Percentiles rank a stretch among this genome's conserved stretches.
Conservation (phyloP, 257 asterid genomes). For the Mitragyna speciosa region DNA sequence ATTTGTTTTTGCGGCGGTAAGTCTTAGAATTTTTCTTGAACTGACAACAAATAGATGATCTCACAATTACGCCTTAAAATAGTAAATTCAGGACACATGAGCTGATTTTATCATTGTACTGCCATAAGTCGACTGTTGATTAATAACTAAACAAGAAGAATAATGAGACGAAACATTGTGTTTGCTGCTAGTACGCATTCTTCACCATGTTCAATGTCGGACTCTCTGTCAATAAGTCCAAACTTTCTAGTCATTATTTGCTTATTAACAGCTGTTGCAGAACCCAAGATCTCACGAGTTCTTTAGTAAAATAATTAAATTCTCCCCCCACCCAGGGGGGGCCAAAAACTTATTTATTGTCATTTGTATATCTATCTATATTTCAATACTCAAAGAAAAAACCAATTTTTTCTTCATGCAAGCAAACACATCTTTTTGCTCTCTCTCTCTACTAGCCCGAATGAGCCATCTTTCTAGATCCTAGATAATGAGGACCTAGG, state of each 20-base stretch:
- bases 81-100: slow-evolving; percentile 9
- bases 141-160: slow-evolving; percentile 12
- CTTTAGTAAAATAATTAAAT: slow-evolving; percentile 23
- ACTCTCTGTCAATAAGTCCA: slow-evolving; percentile 51
- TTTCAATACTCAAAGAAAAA: slow-evolving; percentile 27
- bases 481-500: slow-evolving; percentile 10
- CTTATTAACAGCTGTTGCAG: slow-evolving; percentile 59
- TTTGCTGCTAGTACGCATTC: slow-evolving; percentile 51
- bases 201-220: slow-evolving; percentile 72
- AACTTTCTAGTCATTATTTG: slow-evolving; percentile 42
- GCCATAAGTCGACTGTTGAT: slow-evolving; percentile 37
- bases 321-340: too few relatives aligned
- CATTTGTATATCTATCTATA: slow-evolving; percentile 19
- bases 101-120: slow-evolving; percentile 14
- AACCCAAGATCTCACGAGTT: slow-evolving; percentile 76
- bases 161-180: slow-evolving; percentile 27
- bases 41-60: not conserved
- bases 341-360: slow-evolving; percentile 18
- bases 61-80: not conserved
- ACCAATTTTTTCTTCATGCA: slow-evolving; percentile 25
- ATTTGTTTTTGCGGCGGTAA: not conserved
- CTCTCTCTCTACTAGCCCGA: slow-evolving; percentile 27
- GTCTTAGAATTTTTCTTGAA: not conserved
- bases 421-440: slow-evolving; percentile 9
- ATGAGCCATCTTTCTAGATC: slow-evolving; percentile 28